These are phyloP conservation scores for Gentiana dahurica DNA, from an alignment of 257 asterid species.

Conservation along the genomic window DNA sequence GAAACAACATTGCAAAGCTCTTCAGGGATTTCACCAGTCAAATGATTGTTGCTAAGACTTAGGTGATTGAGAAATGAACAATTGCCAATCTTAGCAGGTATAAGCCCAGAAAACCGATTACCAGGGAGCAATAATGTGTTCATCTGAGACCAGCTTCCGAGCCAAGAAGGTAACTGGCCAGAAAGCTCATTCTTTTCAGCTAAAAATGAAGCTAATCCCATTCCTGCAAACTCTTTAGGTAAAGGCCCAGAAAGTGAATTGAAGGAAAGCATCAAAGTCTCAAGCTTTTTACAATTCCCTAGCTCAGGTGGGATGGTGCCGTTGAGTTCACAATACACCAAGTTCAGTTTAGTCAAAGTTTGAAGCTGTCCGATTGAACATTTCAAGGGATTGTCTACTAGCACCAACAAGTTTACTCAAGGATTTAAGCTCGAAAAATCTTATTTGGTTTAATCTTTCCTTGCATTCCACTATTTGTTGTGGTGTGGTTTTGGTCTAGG, in stretches of 20 bases:
- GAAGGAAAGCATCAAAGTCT: slow-evolving; percentile 51
- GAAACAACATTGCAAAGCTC: slow-evolving; percentile 63
- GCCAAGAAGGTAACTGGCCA: slow-evolving; percentile 71
- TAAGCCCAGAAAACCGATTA: slow-evolving; percentile 52
- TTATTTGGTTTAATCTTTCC: background rate
- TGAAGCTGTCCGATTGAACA: slow-evolving; percentile 50
- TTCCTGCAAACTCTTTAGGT: slow-evolving; percentile 52
- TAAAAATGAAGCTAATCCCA: slow-evolving; percentile 39
- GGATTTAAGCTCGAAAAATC: slow-evolving; percentile 42
- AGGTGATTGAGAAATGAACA: slow-evolving; percentile 56
- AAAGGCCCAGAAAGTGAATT: slow-evolving; percentile 50
- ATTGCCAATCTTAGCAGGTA: slow-evolving; percentile 72
- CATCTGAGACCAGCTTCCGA: slow-evolving; percentile 50
- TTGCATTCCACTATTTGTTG: no score
- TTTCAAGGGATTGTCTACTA: slow-evolving; percentile 57
- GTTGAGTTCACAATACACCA: slow-evolving; percentile 42
- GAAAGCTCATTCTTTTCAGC: slow-evolving; percentile 72
- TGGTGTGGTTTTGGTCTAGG: no score
- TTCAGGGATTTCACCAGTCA: slow-evolving; percentile 55
- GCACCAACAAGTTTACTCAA: slow-evolving; percentile 61
- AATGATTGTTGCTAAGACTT: slow-evolving; percentile 50
- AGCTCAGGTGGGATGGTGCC: slow-evolving; percentile 70
- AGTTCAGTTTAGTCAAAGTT: slow-evolving; percentile 45
- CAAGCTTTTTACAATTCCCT: slow-evolving; percentile 48
- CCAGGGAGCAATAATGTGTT: slow-evolving; percentile 53